A percentile compares a stretch with the other conserved stretches of the same genome.
These are phyloP conservation scores for Stagonosporopsis vannaccii DNA, from an alignment of 2,329 filamentous ascomycete species.

Conservation along the genomic window DNA sequence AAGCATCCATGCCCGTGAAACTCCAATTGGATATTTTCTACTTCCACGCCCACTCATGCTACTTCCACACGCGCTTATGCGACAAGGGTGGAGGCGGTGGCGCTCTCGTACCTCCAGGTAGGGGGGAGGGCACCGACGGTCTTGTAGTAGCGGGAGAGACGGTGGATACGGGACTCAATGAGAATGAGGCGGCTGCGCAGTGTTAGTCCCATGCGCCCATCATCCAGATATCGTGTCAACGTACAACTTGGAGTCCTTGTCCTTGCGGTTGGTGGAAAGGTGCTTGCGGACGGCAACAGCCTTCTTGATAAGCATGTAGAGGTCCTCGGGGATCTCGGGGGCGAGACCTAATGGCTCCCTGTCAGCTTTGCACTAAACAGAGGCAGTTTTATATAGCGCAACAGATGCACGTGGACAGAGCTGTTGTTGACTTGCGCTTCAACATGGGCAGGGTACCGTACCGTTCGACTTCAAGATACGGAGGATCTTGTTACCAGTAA, in stretches of 20 bases:
- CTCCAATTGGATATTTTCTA: slow-evolving; percentile 44
- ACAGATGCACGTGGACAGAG: slow-evolving; percentile 53
- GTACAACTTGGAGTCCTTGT: slow-evolving; percentile 97
- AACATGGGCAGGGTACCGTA: slow-evolving; percentile 67
- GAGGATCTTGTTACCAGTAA: slow-evolving; percentile 96
- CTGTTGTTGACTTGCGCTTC: slow-evolving; percentile 52
- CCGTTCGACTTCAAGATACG: slow-evolving; percentile 97
- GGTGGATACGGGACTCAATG: slow-evolving; percentile 99
- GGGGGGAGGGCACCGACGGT: slow-evolving; percentile 83
- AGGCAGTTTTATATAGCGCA: slow-evolving; percentile 73
- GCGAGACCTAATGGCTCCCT: slow-evolving; percentile 77
- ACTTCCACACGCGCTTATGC: slow-evolving; percentile 50
- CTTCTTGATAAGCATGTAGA: slow-evolving; percentile 99
- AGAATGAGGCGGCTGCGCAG: slow-evolving; percentile 84
- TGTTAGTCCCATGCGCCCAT: slow-evolving; percentile 16
- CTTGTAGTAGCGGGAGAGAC: slow-evolving; percentile 99
- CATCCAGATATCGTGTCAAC: slow-evolving; percentile 12
- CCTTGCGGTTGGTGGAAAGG: slow-evolving; percentile 99
- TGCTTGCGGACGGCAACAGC: slow-evolving; percentile 93
- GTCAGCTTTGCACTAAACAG: slow-evolving; percentile 48
- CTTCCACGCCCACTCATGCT: slow-evolving; percentile 29
- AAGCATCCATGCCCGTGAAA: slow-evolving; percentile 48
- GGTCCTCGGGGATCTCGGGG: slow-evolving; percentile 98
- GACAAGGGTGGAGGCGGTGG: slow-evolving; percentile 71
- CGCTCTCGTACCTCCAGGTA: slow-evolving; percentile 99